phyloP scores from a whole-genome alignment of 1,139 yeast species.

The Wickerhamomyces sp. region DNA sequence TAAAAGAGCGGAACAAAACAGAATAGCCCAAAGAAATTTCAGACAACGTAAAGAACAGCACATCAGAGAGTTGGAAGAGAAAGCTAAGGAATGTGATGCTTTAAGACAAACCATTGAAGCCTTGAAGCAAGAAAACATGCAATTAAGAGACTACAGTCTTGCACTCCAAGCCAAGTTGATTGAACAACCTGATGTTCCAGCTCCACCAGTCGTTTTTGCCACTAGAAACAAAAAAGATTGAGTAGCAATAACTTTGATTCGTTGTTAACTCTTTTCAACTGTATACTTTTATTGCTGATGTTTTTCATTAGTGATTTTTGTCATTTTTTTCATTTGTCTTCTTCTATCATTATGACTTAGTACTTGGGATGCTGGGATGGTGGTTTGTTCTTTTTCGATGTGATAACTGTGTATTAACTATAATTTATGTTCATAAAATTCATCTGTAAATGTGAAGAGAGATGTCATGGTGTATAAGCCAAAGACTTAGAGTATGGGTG shows the following conservation, averaged over 20 bases:
- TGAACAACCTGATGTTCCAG: slow-evolving; percentile 36
- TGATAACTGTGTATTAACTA: neutral
- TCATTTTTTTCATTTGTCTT: neutral
- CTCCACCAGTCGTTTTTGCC: slow-evolving; percentile 38
- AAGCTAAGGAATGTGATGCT: slow-evolving; percentile 56
- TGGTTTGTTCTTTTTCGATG: neutral
- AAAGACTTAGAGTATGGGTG: too few species aligned
- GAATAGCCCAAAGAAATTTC: slow-evolving; percentile 86
- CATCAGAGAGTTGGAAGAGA: slow-evolving; percentile 69
- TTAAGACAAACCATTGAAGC: slow-evolving; percentile 60
- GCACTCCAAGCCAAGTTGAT: slow-evolving; percentile 65
- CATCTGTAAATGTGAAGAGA: too few species aligned
- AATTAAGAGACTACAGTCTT: slow-evolving; percentile 67
- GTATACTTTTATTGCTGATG: neutral
- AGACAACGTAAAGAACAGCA: slow-evolving; percentile 75
- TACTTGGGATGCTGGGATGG: neutral
- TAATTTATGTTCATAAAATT: too few species aligned
- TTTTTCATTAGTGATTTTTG: neutral
- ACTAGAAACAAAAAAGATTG: slow-evolving; percentile 11
- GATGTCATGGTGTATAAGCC: too few species aligned
- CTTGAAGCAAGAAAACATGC: slow-evolving; percentile 62
- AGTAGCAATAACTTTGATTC: neutral
- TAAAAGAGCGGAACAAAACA: slow-evolving; percentile 83
- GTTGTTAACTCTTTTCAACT: neutral
- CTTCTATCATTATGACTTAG: neutral